These are phyloP conservation scores for Paracoccidioides lutzii DNA, from an alignment of 2,329 filamentous ascomycete genomes.

Conservation along the genomic window DNA sequence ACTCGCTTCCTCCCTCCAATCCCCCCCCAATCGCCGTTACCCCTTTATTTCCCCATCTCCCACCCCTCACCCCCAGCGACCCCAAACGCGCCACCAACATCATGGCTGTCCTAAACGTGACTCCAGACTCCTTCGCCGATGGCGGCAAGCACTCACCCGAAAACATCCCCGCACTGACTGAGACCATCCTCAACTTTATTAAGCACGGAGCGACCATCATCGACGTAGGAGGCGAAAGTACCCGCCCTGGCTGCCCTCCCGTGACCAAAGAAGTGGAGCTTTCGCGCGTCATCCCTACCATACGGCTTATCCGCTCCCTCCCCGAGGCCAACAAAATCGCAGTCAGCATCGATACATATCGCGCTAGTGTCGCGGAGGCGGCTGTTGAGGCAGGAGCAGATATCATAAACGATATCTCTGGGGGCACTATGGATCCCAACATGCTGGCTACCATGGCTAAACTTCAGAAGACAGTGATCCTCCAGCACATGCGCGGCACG, in stretches of 20 bases:
- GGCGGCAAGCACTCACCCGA: conserved; percentile 52
- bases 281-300: conserved; percentile 63
- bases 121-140: conserved; percentile 94
- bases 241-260: conserved; percentile 59
- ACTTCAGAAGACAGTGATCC: conserved; percentile 62
- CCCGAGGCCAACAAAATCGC: conserved; percentile 51
- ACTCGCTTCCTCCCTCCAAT: conserved; percentile 23
- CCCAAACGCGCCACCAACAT: conserved; percentile 53
- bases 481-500: conserved; percentile 91
- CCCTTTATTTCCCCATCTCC: conserved; percentile 26
- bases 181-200: conserved; percentile 51
- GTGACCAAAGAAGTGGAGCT: conserved; percentile 63
- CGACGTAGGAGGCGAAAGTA: conserved; percentile 89
- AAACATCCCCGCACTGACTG: conserved; percentile 38
- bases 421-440: conserved; percentile 59
- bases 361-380: conserved; percentile 64
- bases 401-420: conserved; percentile 90
- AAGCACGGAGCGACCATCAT: conserved; percentile 65
- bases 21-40: conserved; percentile 27
- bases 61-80: conserved; percentile 47
- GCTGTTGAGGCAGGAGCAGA: conserved; percentile 70
- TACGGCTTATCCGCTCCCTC: conserved; percentile 56
- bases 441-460: conserved; percentile 74
- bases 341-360: conserved; percentile 88
- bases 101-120: conserved; percentile 93